Conservation (phyloP, 2,329 filamentous ascomycete species). For the Aspergillus novofumigatus region DNA sequence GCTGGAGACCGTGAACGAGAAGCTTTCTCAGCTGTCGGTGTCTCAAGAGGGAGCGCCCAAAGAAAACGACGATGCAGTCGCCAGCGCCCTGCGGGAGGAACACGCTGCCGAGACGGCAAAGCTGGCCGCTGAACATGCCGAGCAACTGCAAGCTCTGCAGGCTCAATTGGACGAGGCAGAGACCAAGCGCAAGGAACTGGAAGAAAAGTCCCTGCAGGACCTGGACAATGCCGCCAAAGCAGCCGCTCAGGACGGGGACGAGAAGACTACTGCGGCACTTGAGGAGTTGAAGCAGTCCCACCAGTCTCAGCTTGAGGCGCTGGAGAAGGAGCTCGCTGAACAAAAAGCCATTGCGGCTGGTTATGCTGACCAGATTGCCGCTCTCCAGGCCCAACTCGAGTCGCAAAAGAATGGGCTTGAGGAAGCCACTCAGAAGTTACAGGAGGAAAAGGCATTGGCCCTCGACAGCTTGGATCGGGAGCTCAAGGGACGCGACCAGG, state of each 20-base stretch:
- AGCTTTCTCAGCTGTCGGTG: constrained; percentile 28
- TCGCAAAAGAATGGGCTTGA: constrained; percentile 25
- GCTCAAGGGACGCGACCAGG: constrained; percentile 33
- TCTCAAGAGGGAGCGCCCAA: constrained; percentile 21
- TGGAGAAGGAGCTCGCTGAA: constrained; percentile 32
- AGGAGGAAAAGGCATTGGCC: constrained; percentile 30
- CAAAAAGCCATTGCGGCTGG: constrained; percentile 29
- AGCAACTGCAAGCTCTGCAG: constrained; percentile 31
- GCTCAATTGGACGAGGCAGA: constrained; percentile 35
- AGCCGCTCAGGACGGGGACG: constrained; percentile 34
- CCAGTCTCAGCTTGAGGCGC: constrained; percentile 30
- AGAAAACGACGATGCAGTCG: constrained; percentile 15
- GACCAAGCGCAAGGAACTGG: constrained; percentile 32
- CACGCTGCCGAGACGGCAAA: constrained; percentile 32
- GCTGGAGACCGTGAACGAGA: constrained; percentile 33
- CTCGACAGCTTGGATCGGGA: constrained; percentile 30
- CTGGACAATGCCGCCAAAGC: constrained; percentile 36
- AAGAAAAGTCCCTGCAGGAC: constrained; percentile 34
- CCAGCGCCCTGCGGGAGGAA: constrained; percentile 25
- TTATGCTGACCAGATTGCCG: constrained; percentile 26
- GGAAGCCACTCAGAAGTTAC: constrained; percentile 20
- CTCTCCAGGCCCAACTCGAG: constrained; percentile 30
- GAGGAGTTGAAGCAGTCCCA: constrained; percentile 37
- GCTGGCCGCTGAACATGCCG: constrained; percentile 28
- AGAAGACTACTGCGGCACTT: constrained; percentile 30